Base-by-base conservation (phyloP, 805 yeast species). In the Metschnikowia santaceciliae region DNA sequence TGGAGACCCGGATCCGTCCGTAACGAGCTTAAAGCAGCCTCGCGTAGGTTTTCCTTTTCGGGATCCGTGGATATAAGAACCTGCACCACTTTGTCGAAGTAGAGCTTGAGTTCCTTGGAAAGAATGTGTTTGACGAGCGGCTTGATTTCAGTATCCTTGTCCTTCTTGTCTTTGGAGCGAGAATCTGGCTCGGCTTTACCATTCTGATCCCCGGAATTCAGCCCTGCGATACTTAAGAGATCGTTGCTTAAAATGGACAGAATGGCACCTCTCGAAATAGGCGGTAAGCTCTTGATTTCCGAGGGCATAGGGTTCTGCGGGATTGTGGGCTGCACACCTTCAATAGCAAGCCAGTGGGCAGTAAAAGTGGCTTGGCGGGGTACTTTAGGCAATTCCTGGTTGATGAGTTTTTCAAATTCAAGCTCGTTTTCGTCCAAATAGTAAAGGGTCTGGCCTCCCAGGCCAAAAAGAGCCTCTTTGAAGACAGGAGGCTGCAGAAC, bases 341-440 rank as follows among this genome's bases (percentile, higher is more conserved):
- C 99, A 48, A 94, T 88, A 0, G 99, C 98, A 32, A 95, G 76
- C 98, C 99, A 92, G 66, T 88, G 96, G 5, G 97, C 96, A 0
- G 98, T 90, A 67, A 88, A 91, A 0, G 96, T 85, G 2, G 96
- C 85, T 53, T 86, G 84, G 52, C 98, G 79, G 4, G 99, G 99
- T 2, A 95, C 96, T 61, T 86, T 89, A 5, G 99, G 99, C 53
- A 94, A 74, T 32, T 97, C 97, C 65, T 87, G 92, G 65, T 94
- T 92, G 58, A 94, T 88, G 50, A 95, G 75, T 62, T 88, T 88
- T 65, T 95, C 99, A 63, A 94, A 88, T 65, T 94, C 98, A 33
- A 92, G 84, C 63, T 91, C 97, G 57, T 82, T 87, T 58, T 94
- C 98, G 64, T 92, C 96, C 46, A 94, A 76, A 67, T 91, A 94